phyloP scores from a whole-genome alignment of 345 rosid genomes.

The Moringa oleifera region DNA sequence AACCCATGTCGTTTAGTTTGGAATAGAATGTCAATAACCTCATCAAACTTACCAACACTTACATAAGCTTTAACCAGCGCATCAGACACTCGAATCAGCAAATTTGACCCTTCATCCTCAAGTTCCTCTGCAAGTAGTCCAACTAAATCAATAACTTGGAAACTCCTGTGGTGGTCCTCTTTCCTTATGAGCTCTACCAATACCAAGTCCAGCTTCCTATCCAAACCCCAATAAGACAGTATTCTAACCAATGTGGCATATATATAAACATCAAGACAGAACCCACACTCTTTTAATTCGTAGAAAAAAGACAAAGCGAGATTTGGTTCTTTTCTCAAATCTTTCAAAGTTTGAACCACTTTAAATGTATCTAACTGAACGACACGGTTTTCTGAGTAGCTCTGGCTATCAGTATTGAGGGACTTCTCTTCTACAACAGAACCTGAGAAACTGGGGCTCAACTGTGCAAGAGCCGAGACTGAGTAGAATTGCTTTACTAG shows the following conservation, averaged over 20 bases:
- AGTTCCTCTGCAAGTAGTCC: slow-evolving; percentile 24
- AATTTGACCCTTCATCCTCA: slow-evolving; percentile 18
- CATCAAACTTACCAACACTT: slow-evolving; percentile 43
- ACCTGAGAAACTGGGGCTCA: slow-evolving; percentile 20
- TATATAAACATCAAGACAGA: slow-evolving; percentile 33
- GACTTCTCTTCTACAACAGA: slow-evolving; percentile 13
- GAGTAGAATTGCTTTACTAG: slow-evolving; percentile 20
- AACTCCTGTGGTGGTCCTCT: slow-evolving; percentile 20
- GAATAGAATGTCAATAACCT: slow-evolving; percentile 44
- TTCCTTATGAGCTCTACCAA: slow-evolving; percentile 38
- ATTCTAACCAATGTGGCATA: slow-evolving; percentile 42
- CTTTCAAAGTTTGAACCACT: slow-evolving; percentile 29
- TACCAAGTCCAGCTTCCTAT: slow-evolving; percentile 35
- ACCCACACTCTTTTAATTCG: slow-evolving; percentile 31
- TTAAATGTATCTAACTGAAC: slow-evolving; percentile 24
- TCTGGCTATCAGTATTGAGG: slow-evolving; percentile 5
- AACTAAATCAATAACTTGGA: slow-evolving; percentile 39
- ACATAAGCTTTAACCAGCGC: slow-evolving; percentile 53
- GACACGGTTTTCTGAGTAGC: slow-evolving; percentile 4
- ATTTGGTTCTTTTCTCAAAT: slow-evolving; percentile 35
- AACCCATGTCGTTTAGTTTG: slow-evolving; percentile 30
- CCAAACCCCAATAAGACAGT: slow-evolving; percentile 36
- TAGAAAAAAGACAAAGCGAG: slow-evolving; percentile 40
- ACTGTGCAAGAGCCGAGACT: slow-evolving; percentile 20
- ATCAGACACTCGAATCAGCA: slow-evolving; percentile 30